Base-by-base conservation (phyloP, 176 grass and related monocot genomes). In the Neostapfia colusana region DNA sequence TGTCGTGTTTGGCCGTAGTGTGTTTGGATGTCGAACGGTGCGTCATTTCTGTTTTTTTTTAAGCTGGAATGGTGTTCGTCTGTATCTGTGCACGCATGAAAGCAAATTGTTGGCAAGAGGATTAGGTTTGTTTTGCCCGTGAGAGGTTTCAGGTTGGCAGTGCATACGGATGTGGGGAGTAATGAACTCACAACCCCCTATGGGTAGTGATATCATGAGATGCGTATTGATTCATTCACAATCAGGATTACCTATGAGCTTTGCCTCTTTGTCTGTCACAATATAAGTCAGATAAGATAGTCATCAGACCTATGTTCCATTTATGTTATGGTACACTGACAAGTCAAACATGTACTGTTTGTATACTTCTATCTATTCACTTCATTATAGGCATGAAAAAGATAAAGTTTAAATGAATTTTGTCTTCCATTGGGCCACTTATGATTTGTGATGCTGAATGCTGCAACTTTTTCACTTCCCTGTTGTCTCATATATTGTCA, bases 11-110 rank as follows among this genome's bases (percentile, higher is more conserved):
- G 64, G 36, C 76, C 14, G n/a, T 36, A 24, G 37, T 26, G 20
- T 79, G 37, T 63, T 84, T 69, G 55, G 63, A 75, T 53, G 55
- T 67, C 54, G 43, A 51, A 69, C 62, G 75, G 35, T 69, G 57
- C 25, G 48, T 0, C 65, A 81, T 56, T 58, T 84, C 25, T 72
- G 51, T 50, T 62, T 5, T 42, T 45, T 4, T 16, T 73, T 42
- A 0, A 37, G 6, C 31, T 31, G 56, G 67, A 67, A 85, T 72
- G 68, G 0, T 73, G 27, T 31, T 31, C 31, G 31, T 31, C 31
- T 31, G 31, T 66, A 55, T 49, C 40, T 46, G 27, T 23, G 2
- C 28, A 18, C 58, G 73, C 59, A 57, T 43, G 28, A 34, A 0
- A 24, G 10, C 51, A 0, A 38, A n/a, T 50, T 34, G 0, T 43